Base-by-base conservation (phyloP, 225 moss, liverwort and hornwort genomes). In the Asterella californica region DNA sequence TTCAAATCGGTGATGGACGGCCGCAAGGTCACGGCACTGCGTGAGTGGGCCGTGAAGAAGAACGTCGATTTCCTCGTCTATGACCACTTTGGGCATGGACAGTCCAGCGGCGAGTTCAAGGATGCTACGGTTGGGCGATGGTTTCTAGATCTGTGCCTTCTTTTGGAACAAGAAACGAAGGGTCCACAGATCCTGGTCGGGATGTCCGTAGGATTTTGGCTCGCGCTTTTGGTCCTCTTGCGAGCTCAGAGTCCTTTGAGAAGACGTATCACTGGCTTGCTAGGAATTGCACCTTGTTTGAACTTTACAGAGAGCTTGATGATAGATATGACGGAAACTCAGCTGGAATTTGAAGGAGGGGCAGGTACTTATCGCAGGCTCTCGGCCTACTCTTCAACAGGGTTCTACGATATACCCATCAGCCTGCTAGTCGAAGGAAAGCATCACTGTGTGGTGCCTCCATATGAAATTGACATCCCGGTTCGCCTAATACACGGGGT, bases 41-140 rank as follows among this genome's bases (percentile, higher is more conserved):
- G 24, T 18, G 38, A 42, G 11, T 77, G 77, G 77, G 77, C 77
- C 6, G 60, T 47, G 38, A 47, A 62, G 10, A 77, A 77, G 42
- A 77, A 77, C 61, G 29, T 77, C 2, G 77, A 77, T 46, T 47
- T 77, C 38, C 59, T 77, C 1, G 77, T 59, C 37, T 77, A 61
- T 15, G 77, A 77, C 38, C 77, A 77, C 77, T 63, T 30, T 30
- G 77, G 55, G n/a, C 77, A 77, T 45, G 77, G 77, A 25, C 77
- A 77, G 19, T 77, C 77, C 27, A 77, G 77, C 62, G 77, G 77
- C 62, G 77, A 77, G 22, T 77, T 77, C 22, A 77, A 77, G 77
- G 77, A 77, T 36, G 77, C 77, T 10, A 77, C 77, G 42, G 42
- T 77, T 22, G 77, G 77, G 25, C 59, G 77, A 61, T 77, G 77